Base-by-base conservation (phyloP, 148 eudicot species). In the Agrostemma githago region DNA sequence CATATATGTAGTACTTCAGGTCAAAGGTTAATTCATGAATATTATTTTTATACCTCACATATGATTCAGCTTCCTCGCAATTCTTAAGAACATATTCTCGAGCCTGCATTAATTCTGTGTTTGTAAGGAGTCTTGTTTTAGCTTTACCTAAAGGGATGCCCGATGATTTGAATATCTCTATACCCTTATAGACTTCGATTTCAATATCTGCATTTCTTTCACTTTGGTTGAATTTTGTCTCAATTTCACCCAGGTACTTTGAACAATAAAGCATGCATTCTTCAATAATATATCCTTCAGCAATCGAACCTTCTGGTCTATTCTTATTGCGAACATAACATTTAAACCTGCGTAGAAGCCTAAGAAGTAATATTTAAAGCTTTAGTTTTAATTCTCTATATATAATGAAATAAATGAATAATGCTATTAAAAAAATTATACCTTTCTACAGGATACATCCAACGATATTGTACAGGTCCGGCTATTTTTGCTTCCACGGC, bases 281-380 rank as follows among this genome's bases (percentile, higher is more conserved):
- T 34, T 75, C 66, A 8, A 56, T 2, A 41, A 75, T 75, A 12
- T 67, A 75, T 1, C 78, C 78, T 41, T 75, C 58, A 17, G 57
- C 72, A 57, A 75, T 75, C 4, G 66, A 41, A 17, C 72, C 78
- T 67, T 75, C 42, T 2, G 65, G 72, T 19, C 41, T 57, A 67
- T 7, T 42, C n/a, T 67, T 75, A 17, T 75, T 67, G 3, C 58
- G 78, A 20, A 66, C 72, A 57, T 26, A 26, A 26, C 34, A 26
- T 26, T 26, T 26, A 26, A 26, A 26, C 34, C 34, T 26, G 34
- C 34, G 34, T 26, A 26, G 34, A 26, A 26, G 34, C 34, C 34
- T 26, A 26, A 26, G 34, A 26, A 26, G 34, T 26, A 26, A 26
- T 26, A 26, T 26, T 26, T 26, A 26, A 26, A 26, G 34, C 1